Evolutionary conservation across 2,329 filamentous ascomycete genomes (phyloP), one percentile per base, ranked within the genome.

Genomic region (Pseudonectria buxi): DNA sequence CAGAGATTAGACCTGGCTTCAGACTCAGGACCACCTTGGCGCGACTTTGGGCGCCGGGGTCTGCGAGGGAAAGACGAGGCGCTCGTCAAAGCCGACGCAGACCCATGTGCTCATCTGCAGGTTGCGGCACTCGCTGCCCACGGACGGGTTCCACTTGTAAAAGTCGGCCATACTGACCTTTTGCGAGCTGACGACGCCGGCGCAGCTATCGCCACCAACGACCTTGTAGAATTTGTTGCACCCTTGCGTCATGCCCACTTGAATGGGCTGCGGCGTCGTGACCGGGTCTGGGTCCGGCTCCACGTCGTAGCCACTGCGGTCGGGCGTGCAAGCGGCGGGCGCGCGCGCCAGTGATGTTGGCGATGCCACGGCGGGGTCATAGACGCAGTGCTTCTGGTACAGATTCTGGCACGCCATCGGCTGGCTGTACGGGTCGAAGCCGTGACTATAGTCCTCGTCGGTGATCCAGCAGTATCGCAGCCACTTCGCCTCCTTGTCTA

Each of bases 211-310:
- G 10, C 35, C 36, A 4, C 18, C 14, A 12, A 31, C 25, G 6
- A 41, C 35, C 3, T 30, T 27, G 26, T 49, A 33, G 30, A 45
- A 49, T 24, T 16, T 41, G 28, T 44, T 47, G 39, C 44, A 49
- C 24, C 26, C 36, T 10, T 14, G 24, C 10, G 35, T 36, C 36
- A 38, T 28, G 25, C 32, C 28, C 12, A 26, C 24, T 1, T 38
- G 31, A 14, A 34, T 24, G 7, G 36, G 3, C n/a, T 24, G 28
- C 11, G 36, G 32, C n/a, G 32, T 35, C 24, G 26, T 24, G 14
- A 38, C 31, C 1, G 36, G 36, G 26, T 28, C 18, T 4, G 36
- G 36, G 13, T 34, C 32, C 13, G 18, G 18, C 26, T 25, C 15
- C 14, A 30, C 14, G 18, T 25, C 32, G 36, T 38, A 38, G 1